Conservation (phyloP, 768 basidiomycete species). For the Hygrophorus pudorinus region DNA sequence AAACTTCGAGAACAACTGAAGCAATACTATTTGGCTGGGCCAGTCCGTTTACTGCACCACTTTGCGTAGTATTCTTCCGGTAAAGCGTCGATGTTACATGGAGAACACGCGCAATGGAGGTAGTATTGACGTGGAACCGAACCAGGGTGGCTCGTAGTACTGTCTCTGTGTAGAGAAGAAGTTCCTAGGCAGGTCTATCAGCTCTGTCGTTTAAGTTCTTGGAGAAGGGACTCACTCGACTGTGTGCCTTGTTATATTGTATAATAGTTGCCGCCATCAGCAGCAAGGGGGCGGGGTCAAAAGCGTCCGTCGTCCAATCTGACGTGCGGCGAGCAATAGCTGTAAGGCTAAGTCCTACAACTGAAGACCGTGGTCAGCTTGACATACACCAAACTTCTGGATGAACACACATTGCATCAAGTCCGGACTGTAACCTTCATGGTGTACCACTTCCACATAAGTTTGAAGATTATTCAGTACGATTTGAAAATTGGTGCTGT, state of each 20-base stretch:
- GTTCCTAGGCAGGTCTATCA: constrained; percentile 31
- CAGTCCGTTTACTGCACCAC: constrained; percentile 10
- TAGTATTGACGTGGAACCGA: constrained; percentile 35
- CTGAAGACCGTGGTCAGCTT: constrained; percentile 24
- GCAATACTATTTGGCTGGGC: constrained; percentile 24
- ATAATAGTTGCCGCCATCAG: constrained; percentile 40
- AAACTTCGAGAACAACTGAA: constrained; percentile 37
- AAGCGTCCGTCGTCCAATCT: constrained; percentile 36
- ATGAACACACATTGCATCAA: constrained; percentile 44
- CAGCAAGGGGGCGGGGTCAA: constrained; percentile 51
- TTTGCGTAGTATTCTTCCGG: constrained; percentile 24
- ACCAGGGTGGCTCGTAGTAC: constrained; percentile 45
- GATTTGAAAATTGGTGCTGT: constrained; percentile 38
- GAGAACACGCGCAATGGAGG: constrained; percentile 36
- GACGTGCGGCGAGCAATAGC: constrained; percentile 46
- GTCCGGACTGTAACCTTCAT: constrained; percentile 38
- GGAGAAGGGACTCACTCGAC: constrained; percentile 30
- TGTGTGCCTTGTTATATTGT: constrained; percentile 48
- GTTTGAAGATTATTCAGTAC: constrained; percentile 46
- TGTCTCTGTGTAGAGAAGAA: constrained; percentile 49
- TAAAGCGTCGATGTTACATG: constrained; percentile 34
- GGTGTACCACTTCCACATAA: constrained; percentile 51
- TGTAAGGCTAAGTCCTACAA: constrained; percentile 44
- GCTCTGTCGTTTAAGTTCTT: constrained; percentile 3
- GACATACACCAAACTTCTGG: background rate